Evolutionary conservation across 768 basidiomycete genomes (phyloP).

Genomic region (Lactarius quietus): DNA sequence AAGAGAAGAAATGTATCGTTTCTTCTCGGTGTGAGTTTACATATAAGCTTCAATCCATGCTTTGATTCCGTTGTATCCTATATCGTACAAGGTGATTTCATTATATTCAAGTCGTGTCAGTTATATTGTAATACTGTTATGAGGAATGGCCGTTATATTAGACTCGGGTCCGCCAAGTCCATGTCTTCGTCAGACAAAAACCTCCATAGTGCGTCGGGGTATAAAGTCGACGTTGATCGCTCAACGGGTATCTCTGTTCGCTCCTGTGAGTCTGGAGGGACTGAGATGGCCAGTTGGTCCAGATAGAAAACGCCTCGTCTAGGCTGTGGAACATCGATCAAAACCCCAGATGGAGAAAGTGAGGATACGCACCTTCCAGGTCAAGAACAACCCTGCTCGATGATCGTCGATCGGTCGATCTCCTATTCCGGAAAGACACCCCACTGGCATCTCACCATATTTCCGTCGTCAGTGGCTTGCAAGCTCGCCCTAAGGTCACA

Average conservation of each 20-base stretch:
- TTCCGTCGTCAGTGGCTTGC: constrained; percentile 68
- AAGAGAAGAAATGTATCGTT: no score
- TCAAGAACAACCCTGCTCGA: constrained; percentile 89
- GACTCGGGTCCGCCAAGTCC: constrained; percentile 4
- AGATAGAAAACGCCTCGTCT: constrained; percentile 96
- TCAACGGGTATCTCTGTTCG: constrained; percentile 80
- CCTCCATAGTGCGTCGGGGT: constrained; percentile 73
- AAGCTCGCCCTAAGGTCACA: constrained; percentile 82
- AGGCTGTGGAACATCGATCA: constrained; percentile 42
- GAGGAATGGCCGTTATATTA: background rate
- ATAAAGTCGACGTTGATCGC: constrained; percentile 85
- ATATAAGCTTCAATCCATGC: no score
- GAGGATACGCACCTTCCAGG: constrained; percentile 79
- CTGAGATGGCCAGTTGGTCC: constrained; percentile 93
- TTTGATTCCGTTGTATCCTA: no score
- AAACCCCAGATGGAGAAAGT: constrained; percentile 3
- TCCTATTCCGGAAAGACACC: constrained; percentile 97
- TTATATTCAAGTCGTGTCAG: background rate
- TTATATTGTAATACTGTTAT: background rate
- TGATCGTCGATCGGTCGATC: constrained; percentile 93
- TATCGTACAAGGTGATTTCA: no score
- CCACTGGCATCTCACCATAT: constrained; percentile 99
- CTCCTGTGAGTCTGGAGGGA: constrained; percentile 69
- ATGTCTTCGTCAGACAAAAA: constrained; percentile 62
- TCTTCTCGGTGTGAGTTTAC: no score